Conservation (phyloP, 1,284 basidiomycete species). For the Sanghuangporus sanghuang region DNA sequence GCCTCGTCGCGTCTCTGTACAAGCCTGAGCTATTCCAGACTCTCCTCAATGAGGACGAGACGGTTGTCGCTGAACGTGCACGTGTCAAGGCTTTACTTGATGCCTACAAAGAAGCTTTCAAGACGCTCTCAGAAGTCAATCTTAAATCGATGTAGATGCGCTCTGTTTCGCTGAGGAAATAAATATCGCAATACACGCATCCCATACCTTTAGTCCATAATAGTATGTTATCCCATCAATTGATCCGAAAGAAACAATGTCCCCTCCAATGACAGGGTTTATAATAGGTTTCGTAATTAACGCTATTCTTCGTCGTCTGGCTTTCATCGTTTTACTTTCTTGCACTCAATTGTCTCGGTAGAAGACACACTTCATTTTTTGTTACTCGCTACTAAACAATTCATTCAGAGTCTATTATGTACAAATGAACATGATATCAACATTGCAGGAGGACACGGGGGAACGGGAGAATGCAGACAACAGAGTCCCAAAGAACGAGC, state of each 20-base stretch:
- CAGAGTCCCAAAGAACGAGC: neutral
- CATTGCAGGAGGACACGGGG: neutral
- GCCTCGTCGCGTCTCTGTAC: constrained; percentile 89
- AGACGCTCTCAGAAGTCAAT: constrained; percentile 74
- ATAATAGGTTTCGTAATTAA: neutral
- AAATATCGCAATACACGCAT: neutral
- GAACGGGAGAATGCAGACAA: neutral
- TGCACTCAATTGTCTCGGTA: too few species aligned
- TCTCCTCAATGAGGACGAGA: constrained; percentile 94
- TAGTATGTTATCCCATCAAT: neutral
- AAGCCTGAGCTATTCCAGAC: constrained; percentile 91
- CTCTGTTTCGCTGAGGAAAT: constrained; percentile 23
- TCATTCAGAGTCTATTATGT: constrained; percentile 1
- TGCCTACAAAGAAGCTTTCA: constrained; percentile 97
- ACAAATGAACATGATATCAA: neutral
- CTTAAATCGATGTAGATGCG: constrained; percentile 45
- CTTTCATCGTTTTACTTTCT: too few species aligned
- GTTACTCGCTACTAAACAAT: neutral
- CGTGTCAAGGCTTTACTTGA: constrained; percentile 93
- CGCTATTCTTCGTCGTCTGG: neutral
- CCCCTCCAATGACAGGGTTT: neutral
- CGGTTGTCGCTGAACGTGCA: constrained; percentile 87
- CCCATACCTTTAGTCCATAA: neutral
- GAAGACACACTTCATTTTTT: too few species aligned
- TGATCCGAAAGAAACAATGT: neutral